Conservation (phyloP, 495 filamentous ascomycete genomes). For the Parathielavia hyrcaniae region DNA sequence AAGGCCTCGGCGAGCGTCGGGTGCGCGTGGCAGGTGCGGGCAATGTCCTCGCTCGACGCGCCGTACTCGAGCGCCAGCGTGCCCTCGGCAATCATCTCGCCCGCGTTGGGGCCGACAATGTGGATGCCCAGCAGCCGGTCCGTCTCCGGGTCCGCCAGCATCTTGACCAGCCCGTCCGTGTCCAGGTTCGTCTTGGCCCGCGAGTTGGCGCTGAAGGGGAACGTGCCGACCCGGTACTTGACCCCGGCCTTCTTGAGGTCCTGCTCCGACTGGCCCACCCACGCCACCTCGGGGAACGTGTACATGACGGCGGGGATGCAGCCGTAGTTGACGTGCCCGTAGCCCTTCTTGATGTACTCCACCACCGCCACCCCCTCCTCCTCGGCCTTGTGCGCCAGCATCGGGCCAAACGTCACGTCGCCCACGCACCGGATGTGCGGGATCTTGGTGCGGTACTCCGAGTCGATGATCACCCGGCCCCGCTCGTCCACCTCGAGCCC, state of each 20-base stretch:
- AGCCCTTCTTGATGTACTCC: constrained; percentile 94
- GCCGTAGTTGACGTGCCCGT: constrained; percentile 98
- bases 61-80: constrained; percentile 95
- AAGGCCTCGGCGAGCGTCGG: constrained; percentile 95
- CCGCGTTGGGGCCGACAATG: constrained; percentile 92
- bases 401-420: constrained; percentile 95
- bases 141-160: constrained; percentile 92
- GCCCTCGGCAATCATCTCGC: constrained; percentile 99
- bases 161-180: constrained; percentile 94
- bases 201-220: constrained; percentile 97
- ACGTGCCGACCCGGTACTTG: constrained; percentile 84
- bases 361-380: constrained; percentile 92
- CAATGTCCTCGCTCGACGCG: constrained; percentile 90
- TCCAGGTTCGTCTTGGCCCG: constrained; percentile 98
- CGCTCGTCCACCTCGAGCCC: constrained; percentile 90
- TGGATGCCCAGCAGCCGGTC: constrained; percentile 92
- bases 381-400: constrained; percentile 99
- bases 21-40: constrained; percentile 92
- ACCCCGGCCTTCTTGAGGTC: constrained; percentile 85
- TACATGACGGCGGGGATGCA: constrained; percentile 99
- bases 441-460: constrained; percentile 95
- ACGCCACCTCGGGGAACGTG: constrained; percentile 96
- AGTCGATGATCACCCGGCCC: constrained; percentile 92
- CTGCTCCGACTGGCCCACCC: constrained; percentile 97
- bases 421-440: constrained; percentile 95